Evolutionary conservation across 2,329 filamentous ascomycete species (phyloP).

Genomic region (Aspergillus jensenii): DNA sequence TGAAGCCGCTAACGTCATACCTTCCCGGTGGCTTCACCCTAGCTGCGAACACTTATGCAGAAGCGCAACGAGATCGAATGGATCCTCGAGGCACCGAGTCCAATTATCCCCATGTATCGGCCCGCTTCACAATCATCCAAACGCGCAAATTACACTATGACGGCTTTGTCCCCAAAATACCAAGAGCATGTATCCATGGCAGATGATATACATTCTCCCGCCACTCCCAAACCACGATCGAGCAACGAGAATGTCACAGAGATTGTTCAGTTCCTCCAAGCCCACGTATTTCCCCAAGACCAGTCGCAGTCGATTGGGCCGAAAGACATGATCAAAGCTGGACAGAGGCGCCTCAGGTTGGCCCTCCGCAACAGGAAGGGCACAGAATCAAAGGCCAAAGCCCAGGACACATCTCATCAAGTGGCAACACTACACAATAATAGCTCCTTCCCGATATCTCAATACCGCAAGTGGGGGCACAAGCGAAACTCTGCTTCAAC

Average conservation of each 20-base stretch:
- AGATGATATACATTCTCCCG: conserved; percentile 14
- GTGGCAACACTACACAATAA: conserved; percentile 31
- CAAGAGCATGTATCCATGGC: conserved; percentile 9
- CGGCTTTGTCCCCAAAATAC: conserved; percentile 18
- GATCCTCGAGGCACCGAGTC: conserved; percentile 33
- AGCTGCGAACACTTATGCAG: conserved; percentile 27
- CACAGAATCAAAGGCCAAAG: conserved; percentile 21
- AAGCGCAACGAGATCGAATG: conserved; percentile 25
- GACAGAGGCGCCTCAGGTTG: conserved; percentile 37
- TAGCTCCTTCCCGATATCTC: conserved; percentile 27
- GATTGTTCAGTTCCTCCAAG: conserved; percentile 38
- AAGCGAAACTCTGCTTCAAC: conserved; percentile 25
- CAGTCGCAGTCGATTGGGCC: conserved; percentile 26
- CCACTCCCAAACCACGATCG: conserved; percentile 15
- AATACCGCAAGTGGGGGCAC: conserved; percentile 18
- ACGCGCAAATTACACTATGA: conserved; percentile 26
- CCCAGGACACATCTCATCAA: conserved; percentile 27
- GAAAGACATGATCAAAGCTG: conserved; percentile 28
- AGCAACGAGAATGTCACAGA: conserved; percentile 36
- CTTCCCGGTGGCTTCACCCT: conserved; percentile 19
- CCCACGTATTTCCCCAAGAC: conserved; percentile 20
- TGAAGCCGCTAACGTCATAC: conserved; percentile 18
- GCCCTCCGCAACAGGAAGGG: conserved; percentile 33
- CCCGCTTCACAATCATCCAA: conserved; percentile 26
- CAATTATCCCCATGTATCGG: conserved; percentile 35